phyloP scores from a whole-genome alignment of 805 yeast species.

The Cyberlindnera suaveolens region DNA sequence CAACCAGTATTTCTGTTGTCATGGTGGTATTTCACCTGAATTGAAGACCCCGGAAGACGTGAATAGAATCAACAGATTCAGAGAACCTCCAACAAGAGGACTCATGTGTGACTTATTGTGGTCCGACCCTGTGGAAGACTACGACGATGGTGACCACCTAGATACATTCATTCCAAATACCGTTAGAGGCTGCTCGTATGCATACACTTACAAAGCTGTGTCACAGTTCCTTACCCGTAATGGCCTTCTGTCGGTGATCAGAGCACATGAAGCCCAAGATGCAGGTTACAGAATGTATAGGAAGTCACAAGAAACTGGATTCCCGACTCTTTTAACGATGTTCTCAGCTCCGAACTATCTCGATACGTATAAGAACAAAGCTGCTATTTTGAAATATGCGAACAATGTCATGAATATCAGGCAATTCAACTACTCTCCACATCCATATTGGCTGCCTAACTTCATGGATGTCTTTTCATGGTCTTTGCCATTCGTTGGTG shows the following conservation, averaged over 20 bases:
- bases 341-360: slow-evolving; percentile 95
- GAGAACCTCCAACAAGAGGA: slow-evolving; percentile 91
- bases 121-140: slow-evolving; percentile 94
- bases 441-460: slow-evolving; percentile 95
- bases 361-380: slow-evolving; percentile 89
- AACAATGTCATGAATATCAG: slow-evolving; percentile 90
- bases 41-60: slow-evolving; percentile 65
- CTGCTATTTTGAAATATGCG: slow-evolving; percentile 89
- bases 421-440: slow-evolving; percentile 88
- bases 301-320: slow-evolving; percentile 75
- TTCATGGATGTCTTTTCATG: slow-evolving; percentile 97
- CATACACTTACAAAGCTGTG: slow-evolving; percentile 71
- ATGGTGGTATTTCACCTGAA: slow-evolving; percentile 93
- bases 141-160: slow-evolving; percentile 58
- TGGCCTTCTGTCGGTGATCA: slow-evolving; percentile 72
- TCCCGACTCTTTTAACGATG: slow-evolving; percentile 84
- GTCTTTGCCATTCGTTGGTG: slow-evolving; percentile 97
- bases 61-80: slow-evolving; percentile 65
- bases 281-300: slow-evolving; percentile 95
- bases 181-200: slow-evolving; percentile 89
- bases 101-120: slow-evolving; percentile 91
- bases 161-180: slow-evolving; percentile 54
- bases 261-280: slow-evolving; percentile 98
- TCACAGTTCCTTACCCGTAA: slow-evolving; percentile 75
- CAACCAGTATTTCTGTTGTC: slow-evolving; percentile 91